Evolutionary conservation across 2,329 filamentous ascomycete species (phyloP), one percentile per base, ranked within the genome.

Genomic region (Aspergillus floridensis): DNA sequence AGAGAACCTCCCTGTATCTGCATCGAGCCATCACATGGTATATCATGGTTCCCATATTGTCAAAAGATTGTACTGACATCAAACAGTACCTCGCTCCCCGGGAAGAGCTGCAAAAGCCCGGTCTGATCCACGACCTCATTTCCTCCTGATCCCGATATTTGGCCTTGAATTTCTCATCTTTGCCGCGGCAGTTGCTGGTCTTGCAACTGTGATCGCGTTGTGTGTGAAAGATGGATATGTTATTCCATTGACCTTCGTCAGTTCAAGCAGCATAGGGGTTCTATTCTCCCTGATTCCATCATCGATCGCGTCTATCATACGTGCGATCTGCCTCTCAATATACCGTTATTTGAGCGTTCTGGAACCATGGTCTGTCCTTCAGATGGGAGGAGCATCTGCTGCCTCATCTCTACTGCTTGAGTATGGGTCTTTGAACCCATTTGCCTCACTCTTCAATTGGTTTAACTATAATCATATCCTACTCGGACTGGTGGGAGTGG

Each of bases 311-410:
- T 53, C 57, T 8, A 31, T 59, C 19, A 59, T 59, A 31, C 48
- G 57, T 6, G 52, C 51, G n/a, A 32, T 59, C 8, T 59, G 48
- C 46, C 53, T 59, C 16, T 59, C 57, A 5, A 44, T 59, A 5
- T 59, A 59, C 52, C 57, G 53, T 11, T 55, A 59, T 24, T n/a
- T 59, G n/a, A 55, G 51, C 5, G 48, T 59, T 19, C 16, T 59
- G 19, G 57, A 59, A 49, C 57, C 57, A 32, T 59, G 57, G 57
- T 55, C 53, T 12, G 51, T 56, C 22, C 52, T 59, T 3, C 57
- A 55, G 38, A 53, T 41, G 16, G 52, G 57, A 24, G 53, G 53
- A 19, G 57, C 57, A 35, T 55, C 57, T 3, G 57, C 57, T 19
- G 51, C 47, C 5, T 46, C 57, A 49, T 59, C 57, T 5, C n/a